These are phyloP conservation scores for Monosporascus sp. DNA, from an alignment of 2,329 filamentous ascomycete genomes.

Conservation along the genomic window DNA sequence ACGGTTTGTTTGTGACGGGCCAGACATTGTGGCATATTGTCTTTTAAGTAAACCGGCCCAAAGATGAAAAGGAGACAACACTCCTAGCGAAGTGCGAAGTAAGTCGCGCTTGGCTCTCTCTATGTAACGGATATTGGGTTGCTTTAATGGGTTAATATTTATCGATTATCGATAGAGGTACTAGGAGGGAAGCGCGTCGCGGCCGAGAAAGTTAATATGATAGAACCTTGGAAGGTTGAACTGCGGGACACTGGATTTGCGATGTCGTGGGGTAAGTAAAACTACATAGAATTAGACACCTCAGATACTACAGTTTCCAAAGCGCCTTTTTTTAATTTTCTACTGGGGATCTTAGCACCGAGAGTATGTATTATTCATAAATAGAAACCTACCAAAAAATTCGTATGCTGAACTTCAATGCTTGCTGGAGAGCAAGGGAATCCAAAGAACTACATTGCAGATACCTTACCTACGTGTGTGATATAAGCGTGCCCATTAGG, in stretches of 20 bases:
- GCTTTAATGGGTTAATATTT: background rate
- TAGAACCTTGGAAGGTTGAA: background rate
- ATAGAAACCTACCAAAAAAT: no score
- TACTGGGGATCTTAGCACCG: background rate
- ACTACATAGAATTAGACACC: background rate
- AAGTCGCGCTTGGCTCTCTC: background rate
- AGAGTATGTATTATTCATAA: no score
- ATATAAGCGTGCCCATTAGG: no score
- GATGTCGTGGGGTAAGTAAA: background rate
- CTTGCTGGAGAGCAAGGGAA: no score
- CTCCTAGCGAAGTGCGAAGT: background rate
- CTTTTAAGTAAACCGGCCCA: background rate
- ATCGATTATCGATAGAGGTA: background rate
- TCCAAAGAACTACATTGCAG: no score
- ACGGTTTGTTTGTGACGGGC: conserved; percentile 55
- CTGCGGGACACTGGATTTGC: background rate
- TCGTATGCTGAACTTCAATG: no score
- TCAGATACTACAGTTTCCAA: background rate
- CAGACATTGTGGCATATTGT: conserved; percentile 40
- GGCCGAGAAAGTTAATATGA: background rate
- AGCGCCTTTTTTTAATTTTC: background rate
- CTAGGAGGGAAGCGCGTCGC: background rate
- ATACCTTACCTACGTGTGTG: no score
- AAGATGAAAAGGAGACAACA: background rate
- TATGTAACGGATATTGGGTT: background rate